Conservation (phyloP, 441 rosid species). For the Capsella rubella region DNA sequence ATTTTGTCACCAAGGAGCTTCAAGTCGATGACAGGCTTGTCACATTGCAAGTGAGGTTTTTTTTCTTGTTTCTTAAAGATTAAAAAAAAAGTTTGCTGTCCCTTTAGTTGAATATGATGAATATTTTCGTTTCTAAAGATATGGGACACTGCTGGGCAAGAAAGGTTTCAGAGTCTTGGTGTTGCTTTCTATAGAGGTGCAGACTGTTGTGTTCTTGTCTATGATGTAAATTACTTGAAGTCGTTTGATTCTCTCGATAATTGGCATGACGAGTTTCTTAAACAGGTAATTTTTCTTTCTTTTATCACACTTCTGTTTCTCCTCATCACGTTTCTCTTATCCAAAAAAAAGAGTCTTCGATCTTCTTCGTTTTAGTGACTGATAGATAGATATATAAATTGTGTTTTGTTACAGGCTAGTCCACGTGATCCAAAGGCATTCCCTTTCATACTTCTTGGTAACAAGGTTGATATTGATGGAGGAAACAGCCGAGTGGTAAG, state of each 20-base stretch:
- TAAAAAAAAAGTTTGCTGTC: too few species aligned
- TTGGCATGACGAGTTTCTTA: slow-evolving; percentile 97
- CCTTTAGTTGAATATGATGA: neutral
- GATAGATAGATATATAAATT: neutral
- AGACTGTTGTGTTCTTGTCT: slow-evolving; percentile 95
- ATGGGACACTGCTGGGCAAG: slow-evolving; percentile 99
- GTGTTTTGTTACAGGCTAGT: slow-evolving; percentile 62
- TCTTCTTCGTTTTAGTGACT: neutral
- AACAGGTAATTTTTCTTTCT: slow-evolving; percentile 55
- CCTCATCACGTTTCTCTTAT: neutral
- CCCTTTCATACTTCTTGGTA: slow-evolving; percentile 91
- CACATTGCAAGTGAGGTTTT: slow-evolving; percentile 75
- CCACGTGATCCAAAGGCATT: slow-evolving; percentile 76
- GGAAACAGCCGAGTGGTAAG: slow-evolving; percentile 97
- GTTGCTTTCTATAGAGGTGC: slow-evolving; percentile 98
- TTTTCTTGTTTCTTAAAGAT: neutral
- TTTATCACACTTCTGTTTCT: slow-evolving; percentile 16
- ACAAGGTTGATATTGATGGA: slow-evolving; percentile 98
- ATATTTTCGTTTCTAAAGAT: slow-evolving; percentile 49
- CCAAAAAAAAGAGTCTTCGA: neutral
- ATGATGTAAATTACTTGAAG: slow-evolving; percentile 83
- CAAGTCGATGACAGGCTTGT: slow-evolving; percentile 89
- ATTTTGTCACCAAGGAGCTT: slow-evolving; percentile 95
- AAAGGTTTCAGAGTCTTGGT: slow-evolving; percentile 94
- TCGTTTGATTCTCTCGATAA: slow-evolving; percentile 92